Base-by-base conservation (phyloP, 108 stramenopile genomes). In the Nitzschia inconspicua region DNA sequence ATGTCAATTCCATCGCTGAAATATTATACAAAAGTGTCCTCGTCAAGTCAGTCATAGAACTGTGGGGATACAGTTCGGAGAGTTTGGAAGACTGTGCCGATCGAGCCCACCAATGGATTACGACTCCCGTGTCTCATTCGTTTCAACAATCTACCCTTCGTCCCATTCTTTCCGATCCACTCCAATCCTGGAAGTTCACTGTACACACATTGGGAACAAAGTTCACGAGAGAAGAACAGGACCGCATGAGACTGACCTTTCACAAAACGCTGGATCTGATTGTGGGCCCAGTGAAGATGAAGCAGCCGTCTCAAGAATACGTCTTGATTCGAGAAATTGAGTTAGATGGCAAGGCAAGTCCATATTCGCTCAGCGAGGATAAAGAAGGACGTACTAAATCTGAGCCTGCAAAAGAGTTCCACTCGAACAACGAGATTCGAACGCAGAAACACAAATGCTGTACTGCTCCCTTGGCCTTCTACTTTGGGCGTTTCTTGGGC, bases 171-270 rank as follows among this genome's bases (percentile, higher is more conserved):
- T 1, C 10, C 4, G 47, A 63, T 31, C 43, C 54, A 39, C 40
- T 49, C 9, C 57, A 78, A 24, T 63, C 74, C 14, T 94, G 89
- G 89, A 89, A 87, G 65, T 57, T 90, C 4, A 80, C 79, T 24
- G 67, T 94, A 8, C 89, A 94, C 46, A 89, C 87, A 24, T 70
- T 89, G 20, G 93, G 89, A 4, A 66, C 80, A 4, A 85, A 76
- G 32, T 79, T 72, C 59, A 77, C 59, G 1, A 60, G 85, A 16
- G 85, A 84, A 22, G 89, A 87, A 59, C 93, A 94, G 64, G 70
- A 73, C 47, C 63, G 44, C 0, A 89, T 91, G 87, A 46, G 89
- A 46, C 50, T 70, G 3, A 36, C 76, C 14, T 91, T 88, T 60
- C 32, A 53, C 18, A 63, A 58, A 44, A 62, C 70, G 1, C 32